Percentiles rank a stretch among this genome's conserved stretches.
These are phyloP conservation scores for Haplosporangium sp. DNA, from an alignment of 371 early-diverging fungal species.

Conservation along the genomic window DNA sequence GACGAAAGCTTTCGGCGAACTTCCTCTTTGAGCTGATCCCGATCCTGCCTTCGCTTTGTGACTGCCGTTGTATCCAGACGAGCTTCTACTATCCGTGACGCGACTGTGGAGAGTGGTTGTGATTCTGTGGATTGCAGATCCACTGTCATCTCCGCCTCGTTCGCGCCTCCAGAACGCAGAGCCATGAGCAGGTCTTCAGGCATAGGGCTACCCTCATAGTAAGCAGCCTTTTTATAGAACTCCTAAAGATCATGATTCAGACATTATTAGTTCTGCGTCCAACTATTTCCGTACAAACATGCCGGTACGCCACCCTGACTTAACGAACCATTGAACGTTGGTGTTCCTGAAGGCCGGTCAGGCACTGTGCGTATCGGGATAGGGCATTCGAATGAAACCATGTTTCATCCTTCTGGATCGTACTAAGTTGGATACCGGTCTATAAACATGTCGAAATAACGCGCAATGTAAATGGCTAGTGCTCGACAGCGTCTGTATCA, in stretches of 20 bases:
- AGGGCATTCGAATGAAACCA: conserved; percentile 34
- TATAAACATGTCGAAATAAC: conserved; percentile 2
- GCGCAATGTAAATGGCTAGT: neutral
- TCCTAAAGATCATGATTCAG: neutral
- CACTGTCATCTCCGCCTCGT: neutral
- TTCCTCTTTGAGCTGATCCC: conserved; percentile 1
- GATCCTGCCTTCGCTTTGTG: conserved; percentile 5
- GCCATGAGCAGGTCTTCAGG: conserved; percentile 7
- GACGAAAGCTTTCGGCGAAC: neutral
- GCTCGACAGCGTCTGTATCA: neutral
- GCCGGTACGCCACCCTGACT: neutral
- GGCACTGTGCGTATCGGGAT: conserved; percentile 29
- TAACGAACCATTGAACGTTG: conserved; percentile 28
- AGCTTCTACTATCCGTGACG: neutral
- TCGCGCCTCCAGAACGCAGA: neutral
- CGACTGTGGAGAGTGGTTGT: neutral
- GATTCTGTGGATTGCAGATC: neutral
- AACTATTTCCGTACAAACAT: too few species aligned
- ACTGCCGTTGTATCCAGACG: neutral
- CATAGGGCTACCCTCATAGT: conserved; percentile 1
- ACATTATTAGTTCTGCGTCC: too few species aligned
- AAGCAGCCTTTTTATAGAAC: conserved; percentile 16
- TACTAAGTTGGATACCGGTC: conserved; percentile 33
- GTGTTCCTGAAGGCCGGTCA: conserved; percentile 26
- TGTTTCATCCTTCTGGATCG: conserved; percentile 22